Conservation (phyloP, 164 flowering plant species). For the Buxus sempervirens region DNA sequence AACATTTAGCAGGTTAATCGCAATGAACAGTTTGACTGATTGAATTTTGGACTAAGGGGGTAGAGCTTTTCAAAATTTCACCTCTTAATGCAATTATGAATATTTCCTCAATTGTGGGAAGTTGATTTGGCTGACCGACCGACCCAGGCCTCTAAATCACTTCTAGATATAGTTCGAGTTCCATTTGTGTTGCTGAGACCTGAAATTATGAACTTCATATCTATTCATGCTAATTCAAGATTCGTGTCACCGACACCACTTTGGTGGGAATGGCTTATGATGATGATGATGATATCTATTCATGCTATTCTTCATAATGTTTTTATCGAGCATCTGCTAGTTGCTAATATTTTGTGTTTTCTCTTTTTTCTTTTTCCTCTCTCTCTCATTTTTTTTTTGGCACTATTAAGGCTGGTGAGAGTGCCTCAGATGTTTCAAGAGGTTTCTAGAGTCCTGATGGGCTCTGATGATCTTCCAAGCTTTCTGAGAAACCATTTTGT, state of each 20-base stretch:
- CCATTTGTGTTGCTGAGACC: background rate
- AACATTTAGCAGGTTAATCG: too few species aligned
- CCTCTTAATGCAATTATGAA: background rate
- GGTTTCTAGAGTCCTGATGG: constrained; percentile 78
- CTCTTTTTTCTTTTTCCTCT: too few species aligned
- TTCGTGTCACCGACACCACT: too few species aligned
- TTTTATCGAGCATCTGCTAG: background rate
- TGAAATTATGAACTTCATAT: background rate
- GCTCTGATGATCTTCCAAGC: constrained; percentile 77
- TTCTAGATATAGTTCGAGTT: background rate
- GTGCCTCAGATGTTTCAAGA: constrained; percentile 81
- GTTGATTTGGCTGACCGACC: background rate
- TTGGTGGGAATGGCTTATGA: too few species aligned
- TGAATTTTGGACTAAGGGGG: too few species aligned
- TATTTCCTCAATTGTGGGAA: background rate
- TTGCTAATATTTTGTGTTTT: background rate
- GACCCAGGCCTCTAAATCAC: background rate
- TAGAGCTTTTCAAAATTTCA: background rate
- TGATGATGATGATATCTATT: too few species aligned
- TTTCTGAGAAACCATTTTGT: constrained; percentile 93
- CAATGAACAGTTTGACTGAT: too few species aligned
- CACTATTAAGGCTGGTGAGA: constrained; percentile 53
- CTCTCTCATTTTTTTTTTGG: constrained; percentile 7
- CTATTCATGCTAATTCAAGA: too few species aligned
- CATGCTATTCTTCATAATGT: background rate